These are phyloP conservation scores for Mariannaea sp. DNA, from an alignment of 2,329 filamentous ascomycete genomes.

Conservation along the genomic window DNA sequence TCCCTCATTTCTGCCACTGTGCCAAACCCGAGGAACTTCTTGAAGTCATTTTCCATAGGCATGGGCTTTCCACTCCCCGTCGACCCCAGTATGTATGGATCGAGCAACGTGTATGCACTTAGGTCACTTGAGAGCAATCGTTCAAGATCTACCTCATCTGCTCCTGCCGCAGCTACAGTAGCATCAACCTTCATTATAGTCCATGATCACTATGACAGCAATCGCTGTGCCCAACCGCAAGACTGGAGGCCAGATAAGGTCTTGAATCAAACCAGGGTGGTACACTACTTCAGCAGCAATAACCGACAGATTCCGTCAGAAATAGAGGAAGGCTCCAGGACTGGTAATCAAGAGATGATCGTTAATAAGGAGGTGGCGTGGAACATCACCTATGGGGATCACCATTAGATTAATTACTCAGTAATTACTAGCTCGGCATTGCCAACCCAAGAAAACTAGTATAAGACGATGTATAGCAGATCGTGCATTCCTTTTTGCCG, in stretches of 20 bases:
- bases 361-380: conserved; percentile 29
- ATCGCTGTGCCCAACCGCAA: conserved; percentile 7
- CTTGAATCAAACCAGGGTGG: conserved; percentile 3
- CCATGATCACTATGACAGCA: conserved; percentile 11
- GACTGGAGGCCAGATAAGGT: conserved; percentile 25
- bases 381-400: conserved; percentile 23
- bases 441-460: no score
- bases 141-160: conserved; percentile 13
- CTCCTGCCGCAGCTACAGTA: conserved; percentile 1
- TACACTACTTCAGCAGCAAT: no score
- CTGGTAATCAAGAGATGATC: conserved; percentile 31
- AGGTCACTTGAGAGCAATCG: conserved; percentile 22
- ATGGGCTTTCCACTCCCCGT: conserved; percentile 30
- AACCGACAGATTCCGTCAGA: conserved; percentile 19
- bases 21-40: conserved; percentile 31
- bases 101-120: conserved; percentile 20
- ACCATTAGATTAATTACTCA: conserved; percentile 4
- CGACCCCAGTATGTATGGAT: conserved; percentile 10
- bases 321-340: conserved; percentile 18
- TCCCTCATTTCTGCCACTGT: conserved; percentile 29
- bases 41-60: conserved; percentile 30
- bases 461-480: no score
- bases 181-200: conserved; percentile 4
- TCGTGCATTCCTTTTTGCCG: no score
- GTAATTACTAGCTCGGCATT: no score